Conservation (phyloP, 352 stramenopile genomes). For the Phytopythium oedochilum region DNA sequence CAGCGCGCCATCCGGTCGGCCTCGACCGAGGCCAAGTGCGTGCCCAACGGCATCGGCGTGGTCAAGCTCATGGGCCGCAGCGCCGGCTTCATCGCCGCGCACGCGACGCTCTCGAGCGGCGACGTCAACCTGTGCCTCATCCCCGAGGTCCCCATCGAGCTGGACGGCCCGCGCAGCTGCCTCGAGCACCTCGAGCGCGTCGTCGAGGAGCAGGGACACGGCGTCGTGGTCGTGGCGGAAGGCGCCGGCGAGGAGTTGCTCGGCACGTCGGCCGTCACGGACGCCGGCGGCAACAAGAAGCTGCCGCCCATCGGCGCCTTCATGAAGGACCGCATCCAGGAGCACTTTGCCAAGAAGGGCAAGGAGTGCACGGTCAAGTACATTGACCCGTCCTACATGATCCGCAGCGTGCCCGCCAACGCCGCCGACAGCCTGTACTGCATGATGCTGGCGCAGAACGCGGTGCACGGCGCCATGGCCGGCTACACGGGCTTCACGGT, state of each 20-base stretch:
- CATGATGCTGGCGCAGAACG: slow-evolving; percentile 97
- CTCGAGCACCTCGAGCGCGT: slow-evolving; percentile 89
- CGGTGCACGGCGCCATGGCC: slow-evolving; percentile 97
- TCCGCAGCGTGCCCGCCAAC: slow-evolving; percentile 91
- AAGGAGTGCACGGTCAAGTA: slow-evolving; percentile 94
- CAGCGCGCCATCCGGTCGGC: slow-evolving; percentile 90
- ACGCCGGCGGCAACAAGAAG: slow-evolving; percentile 95
- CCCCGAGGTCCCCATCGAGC: slow-evolving; percentile 95
- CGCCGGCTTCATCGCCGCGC: slow-evolving; percentile 96
- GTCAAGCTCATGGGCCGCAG: slow-evolving; percentile 99
- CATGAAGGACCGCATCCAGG: slow-evolving; percentile 93
- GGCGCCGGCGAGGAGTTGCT: slow-evolving; percentile 95
- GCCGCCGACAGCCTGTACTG: slow-evolving; percentile 94
- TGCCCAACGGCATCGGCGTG: slow-evolving; percentile 97
- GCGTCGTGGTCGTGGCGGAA: slow-evolving; percentile 97
- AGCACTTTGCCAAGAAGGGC: slow-evolving; percentile 91
- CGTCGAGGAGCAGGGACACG: slow-evolving; percentile 95
- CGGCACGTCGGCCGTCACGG: slow-evolving; percentile 85
- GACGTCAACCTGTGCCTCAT: slow-evolving; percentile 98
- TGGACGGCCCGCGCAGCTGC: slow-evolving; percentile 90
- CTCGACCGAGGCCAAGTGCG: slow-evolving; percentile 93
- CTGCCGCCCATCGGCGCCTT: slow-evolving; percentile 95
- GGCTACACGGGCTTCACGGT: slow-evolving; percentile 97
- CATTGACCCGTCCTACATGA: slow-evolving; percentile 96
- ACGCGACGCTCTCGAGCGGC: slow-evolving; percentile 95